phyloP scores from a whole-genome alignment of 139 green algal species.

The Picochlorum sp. region DNA sequence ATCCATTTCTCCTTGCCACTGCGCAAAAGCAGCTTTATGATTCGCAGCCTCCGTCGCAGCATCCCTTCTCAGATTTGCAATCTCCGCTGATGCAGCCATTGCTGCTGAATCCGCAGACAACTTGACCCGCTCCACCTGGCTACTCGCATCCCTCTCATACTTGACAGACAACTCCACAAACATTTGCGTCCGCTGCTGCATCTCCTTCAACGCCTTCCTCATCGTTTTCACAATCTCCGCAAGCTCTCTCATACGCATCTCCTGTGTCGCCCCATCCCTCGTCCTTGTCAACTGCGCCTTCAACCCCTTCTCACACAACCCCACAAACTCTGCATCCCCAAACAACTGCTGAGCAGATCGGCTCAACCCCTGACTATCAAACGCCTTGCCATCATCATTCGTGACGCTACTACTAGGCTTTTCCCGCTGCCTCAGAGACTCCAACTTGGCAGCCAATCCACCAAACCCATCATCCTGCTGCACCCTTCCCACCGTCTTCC shows the following conservation, averaged over 20 bases:
- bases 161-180: constrained; percentile 50
- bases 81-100: constrained; percentile 49
- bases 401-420: too few species aligned
- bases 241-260: constrained; percentile 71
- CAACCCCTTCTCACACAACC: constrained; percentile 50
- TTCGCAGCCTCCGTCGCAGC: constrained; percentile 38
- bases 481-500: too few species aligned
- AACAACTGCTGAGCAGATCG: constrained; percentile 45
- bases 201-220: constrained; percentile 50
- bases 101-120: constrained; percentile 43
- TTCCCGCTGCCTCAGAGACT: constrained; percentile 6
- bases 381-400: constrained; percentile 18
- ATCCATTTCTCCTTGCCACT: constrained; percentile 47
- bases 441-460: constrained; percentile 8
- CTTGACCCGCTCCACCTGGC: constrained; percentile 57
- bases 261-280: constrained; percentile 67
- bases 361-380: constrained; percentile 26
- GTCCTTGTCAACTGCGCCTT: constrained; percentile 64
- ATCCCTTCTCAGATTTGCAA: constrained; percentile 47
- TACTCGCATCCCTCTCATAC: constrained; percentile 45
- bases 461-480: not conserved
- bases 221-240: constrained; percentile 69
- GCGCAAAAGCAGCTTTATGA: constrained; percentile 41
- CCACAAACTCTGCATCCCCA: constrained; percentile 43
- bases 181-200: constrained; percentile 28